Conservation (phyloP, 768 basidiomycete species). For the Termitomyces sp. region DNA sequence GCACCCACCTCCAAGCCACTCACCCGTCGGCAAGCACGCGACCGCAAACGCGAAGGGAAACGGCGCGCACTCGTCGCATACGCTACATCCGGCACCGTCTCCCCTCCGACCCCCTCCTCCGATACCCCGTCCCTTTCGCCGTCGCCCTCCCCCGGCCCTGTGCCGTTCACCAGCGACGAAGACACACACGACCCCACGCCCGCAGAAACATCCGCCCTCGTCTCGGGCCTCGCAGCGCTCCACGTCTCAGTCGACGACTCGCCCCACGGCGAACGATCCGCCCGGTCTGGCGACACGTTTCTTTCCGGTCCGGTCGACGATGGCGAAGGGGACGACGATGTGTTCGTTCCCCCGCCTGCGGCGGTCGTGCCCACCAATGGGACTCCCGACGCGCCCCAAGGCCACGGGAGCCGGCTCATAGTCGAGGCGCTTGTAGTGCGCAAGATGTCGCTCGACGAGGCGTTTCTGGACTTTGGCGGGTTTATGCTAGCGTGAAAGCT, state of each 20-base stretch:
- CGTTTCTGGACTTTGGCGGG: conserved; percentile 68
- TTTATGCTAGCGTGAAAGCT: conserved; percentile 32
- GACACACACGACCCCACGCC: background rate
- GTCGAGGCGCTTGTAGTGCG: conserved; percentile 78
- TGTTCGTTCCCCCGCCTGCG: conserved; percentile 28
- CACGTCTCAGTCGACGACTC: conserved; percentile 9
- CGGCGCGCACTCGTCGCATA: conserved; percentile 26
- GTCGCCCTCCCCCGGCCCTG: background rate
- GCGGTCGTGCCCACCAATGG: conserved; percentile 16
- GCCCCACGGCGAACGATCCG: no score
- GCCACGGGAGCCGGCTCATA: conserved; percentile 50
- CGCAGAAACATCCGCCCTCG: conserved; percentile 10
- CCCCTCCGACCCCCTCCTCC: background rate
- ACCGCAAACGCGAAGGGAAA: conserved; percentile 47
- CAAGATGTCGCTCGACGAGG: conserved; percentile 72
- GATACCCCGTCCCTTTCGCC: background rate
- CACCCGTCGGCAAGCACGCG: conserved; percentile 39
- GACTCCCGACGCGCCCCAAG: conserved; percentile 3
- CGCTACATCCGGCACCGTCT: conserved; percentile 2
- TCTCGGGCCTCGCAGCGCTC: conserved; percentile 12
- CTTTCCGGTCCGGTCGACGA: background rate
- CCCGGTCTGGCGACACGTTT: background rate
- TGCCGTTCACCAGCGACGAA: background rate
- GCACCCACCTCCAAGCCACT: conserved; percentile 23
- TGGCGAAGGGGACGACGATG: conserved; percentile 26